phyloP scores from a whole-genome alignment of 768 basidiomycete genomes.

The Amanita exitialis region DNA sequence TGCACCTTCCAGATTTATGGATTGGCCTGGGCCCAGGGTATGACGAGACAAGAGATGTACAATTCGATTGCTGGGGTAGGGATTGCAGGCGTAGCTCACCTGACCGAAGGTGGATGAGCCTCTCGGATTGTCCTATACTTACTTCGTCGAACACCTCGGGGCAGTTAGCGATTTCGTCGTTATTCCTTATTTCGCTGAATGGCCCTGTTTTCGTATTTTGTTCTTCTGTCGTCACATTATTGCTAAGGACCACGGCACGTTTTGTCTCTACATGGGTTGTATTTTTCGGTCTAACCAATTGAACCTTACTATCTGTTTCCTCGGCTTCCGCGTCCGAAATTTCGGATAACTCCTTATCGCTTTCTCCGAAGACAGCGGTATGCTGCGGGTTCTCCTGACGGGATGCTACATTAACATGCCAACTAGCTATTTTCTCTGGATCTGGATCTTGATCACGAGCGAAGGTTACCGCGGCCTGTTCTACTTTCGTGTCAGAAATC shows the following conservation, averaged over 20 bases:
- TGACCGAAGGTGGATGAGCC: not conserved
- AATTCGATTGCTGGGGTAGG: not conserved
- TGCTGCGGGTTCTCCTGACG: constrained; percentile 3
- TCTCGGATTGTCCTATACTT: not conserved
- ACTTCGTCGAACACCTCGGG: not conserved
- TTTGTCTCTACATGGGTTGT: not conserved
- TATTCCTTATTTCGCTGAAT: not conserved
- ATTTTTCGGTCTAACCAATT: not conserved
- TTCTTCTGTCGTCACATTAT: not conserved
- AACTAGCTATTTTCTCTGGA: not conserved
- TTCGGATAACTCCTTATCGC: constrained; percentile 17
- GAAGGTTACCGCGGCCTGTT: not conserved
- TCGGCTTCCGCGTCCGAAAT: constrained; percentile 11
- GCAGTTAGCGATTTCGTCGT: not conserved
- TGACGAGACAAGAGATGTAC: not conserved
- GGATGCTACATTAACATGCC: not conserved
- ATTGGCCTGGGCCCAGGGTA: not conserved
- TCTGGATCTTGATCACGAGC: not conserved
- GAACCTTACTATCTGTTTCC: not conserved
- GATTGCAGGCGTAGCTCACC: not conserved
- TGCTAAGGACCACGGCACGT: no score
- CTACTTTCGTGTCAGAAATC: not conserved
- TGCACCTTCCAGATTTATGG: not conserved
- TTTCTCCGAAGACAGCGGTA: constrained; percentile 14
- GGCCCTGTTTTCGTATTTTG: not conserved